These are phyloP conservation scores for Trametopsis cervina DNA, from an alignment of 768 basidiomycete species.

Conservation along the genomic window DNA sequence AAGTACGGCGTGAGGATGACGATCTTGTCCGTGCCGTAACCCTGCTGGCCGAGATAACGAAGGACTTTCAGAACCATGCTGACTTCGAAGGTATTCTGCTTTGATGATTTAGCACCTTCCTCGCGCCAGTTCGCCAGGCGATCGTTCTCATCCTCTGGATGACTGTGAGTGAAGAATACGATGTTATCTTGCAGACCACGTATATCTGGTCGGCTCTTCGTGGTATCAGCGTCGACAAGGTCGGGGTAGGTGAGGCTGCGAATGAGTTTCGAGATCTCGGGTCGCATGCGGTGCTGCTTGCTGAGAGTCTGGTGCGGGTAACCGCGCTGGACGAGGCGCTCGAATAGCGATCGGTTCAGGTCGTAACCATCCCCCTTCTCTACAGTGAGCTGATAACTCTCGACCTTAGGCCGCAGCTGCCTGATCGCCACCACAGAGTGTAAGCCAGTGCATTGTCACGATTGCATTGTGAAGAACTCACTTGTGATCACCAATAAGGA, in stretches of 20 bases:
- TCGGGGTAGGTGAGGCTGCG: constrained; percentile 60
- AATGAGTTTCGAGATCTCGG: constrained; percentile 60
- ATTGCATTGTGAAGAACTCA: constrained; percentile 17
- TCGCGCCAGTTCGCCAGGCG: constrained; percentile 40
- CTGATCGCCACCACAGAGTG: constrained; percentile 32
- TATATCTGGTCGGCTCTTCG: constrained; percentile 42
- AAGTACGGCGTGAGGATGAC: constrained; percentile 67
- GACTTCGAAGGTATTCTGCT: constrained; percentile 54
- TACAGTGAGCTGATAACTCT: constrained; percentile 54
- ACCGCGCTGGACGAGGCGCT: constrained; percentile 53
- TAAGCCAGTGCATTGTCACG: not conserved
- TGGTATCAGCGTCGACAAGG: constrained; percentile 46
- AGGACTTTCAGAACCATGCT: constrained; percentile 62
- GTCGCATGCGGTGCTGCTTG: constrained; percentile 68
- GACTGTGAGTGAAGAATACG: constrained; percentile 51
- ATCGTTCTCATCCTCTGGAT: constrained; percentile 43
- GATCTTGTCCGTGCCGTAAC: constrained; percentile 52
- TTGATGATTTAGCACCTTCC: constrained; percentile 42
- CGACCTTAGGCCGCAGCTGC: constrained; percentile 69
- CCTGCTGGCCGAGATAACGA: constrained; percentile 59
- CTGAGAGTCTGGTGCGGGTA: constrained; percentile 55
- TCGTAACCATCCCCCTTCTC: constrained; percentile 65
- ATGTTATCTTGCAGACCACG: constrained; percentile 51
- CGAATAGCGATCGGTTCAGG: constrained; percentile 62
- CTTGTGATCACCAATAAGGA: constrained; percentile 73